These are phyloP conservation scores for Leccinum uliginosum DNA, from an alignment of 768 basidiomycete genomes.

Conservation along the genomic window DNA sequence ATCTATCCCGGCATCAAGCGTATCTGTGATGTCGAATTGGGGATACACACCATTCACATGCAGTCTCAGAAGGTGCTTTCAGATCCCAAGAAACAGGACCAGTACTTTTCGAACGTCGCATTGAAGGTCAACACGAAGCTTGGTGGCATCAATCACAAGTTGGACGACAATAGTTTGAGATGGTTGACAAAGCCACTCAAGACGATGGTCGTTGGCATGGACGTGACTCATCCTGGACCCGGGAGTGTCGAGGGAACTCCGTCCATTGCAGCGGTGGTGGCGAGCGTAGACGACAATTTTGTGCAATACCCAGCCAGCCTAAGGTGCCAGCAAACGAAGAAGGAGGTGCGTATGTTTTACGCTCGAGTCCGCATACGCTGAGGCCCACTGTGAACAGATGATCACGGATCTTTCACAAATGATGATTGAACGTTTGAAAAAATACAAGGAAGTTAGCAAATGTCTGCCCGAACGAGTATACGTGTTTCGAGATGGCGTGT, in stretches of 20 bases:
- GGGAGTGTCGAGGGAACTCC: conserved; percentile 66
- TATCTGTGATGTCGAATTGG: conserved; percentile 69
- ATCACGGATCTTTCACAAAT: conserved; percentile 59
- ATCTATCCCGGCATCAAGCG: conserved; percentile 83
- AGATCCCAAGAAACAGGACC: conserved; percentile 57
- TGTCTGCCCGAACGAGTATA: conserved; percentile 62
- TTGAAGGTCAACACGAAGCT: conserved; percentile 82
- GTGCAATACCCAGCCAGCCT: conserved; percentile 78
- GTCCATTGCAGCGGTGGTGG: conserved; percentile 81
- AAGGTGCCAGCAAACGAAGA: conserved; percentile 48
- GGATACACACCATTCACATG: conserved; percentile 75
- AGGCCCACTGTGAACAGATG: conserved; percentile 46
- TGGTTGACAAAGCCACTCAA: conserved; percentile 58
- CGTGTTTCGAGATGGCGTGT: conserved; percentile 79
- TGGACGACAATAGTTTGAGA: conserved; percentile 49
- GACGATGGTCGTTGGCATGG: conserved; percentile 85
- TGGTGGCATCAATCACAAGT: conserved; percentile 76
- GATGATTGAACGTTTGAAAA: conserved; percentile 64
- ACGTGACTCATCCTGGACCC: conserved; percentile 78
- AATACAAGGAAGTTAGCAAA: conserved; percentile 53
- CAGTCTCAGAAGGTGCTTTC: conserved; percentile 55
- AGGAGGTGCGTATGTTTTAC: conserved; percentile 21
- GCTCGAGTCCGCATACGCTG: not conserved
- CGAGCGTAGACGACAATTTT: conserved; percentile 63
- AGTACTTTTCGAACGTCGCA: conserved; percentile 80